phyloP scores from a whole-genome alignment of 2,329 filamentous ascomycete genomes.

The Neofusicoccum kwambonambiense region DNA sequence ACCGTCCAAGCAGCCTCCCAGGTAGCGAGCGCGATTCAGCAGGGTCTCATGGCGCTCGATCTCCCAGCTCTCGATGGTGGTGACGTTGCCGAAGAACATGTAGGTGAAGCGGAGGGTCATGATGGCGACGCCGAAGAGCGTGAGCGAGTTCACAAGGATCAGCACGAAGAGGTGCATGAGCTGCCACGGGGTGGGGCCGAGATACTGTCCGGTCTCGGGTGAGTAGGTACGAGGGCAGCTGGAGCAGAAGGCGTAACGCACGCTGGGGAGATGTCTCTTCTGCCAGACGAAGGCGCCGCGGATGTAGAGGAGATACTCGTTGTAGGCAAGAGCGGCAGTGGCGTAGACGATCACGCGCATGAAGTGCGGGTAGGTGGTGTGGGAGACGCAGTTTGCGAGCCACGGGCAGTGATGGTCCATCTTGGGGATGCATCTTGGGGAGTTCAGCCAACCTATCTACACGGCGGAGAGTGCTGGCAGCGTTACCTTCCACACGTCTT shows the following conservation, averaged over 20 bases:
- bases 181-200: conserved; percentile 62
- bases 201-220: conserved; percentile 50
- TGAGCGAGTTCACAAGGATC: conserved; percentile 56
- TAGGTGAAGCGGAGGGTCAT: conserved; percentile 60
- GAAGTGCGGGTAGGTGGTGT: conserved; percentile 80
- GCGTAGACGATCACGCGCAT: conserved; percentile 73
- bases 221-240: conserved; percentile 3
- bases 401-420: conserved; percentile 90
- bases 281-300: conserved; percentile 63
- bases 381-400: conserved; percentile 79
- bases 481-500: conserved; percentile 63
- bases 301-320: conserved; percentile 60
- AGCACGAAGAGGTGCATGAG: conserved; percentile 63
- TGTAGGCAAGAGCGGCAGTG: conserved; percentile 60
- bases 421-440: conserved; percentile 64
- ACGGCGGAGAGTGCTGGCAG: background rate
- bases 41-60: conserved; percentile 49
- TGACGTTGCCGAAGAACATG: conserved; percentile 43
- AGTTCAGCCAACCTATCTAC: background rate
- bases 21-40: conserved; percentile 44
- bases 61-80: conserved; percentile 79
- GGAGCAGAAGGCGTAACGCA: conserved; percentile 36
- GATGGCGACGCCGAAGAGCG: conserved; percentile 62
- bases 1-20: conserved; percentile 57
- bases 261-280: conserved; percentile 64